A percentile compares a stretch with the other conserved stretches of the same genome.
phyloP scores from a whole-genome alignment of 2,329 filamentous ascomycete species.

The Cladophialophora yegresii region DNA sequence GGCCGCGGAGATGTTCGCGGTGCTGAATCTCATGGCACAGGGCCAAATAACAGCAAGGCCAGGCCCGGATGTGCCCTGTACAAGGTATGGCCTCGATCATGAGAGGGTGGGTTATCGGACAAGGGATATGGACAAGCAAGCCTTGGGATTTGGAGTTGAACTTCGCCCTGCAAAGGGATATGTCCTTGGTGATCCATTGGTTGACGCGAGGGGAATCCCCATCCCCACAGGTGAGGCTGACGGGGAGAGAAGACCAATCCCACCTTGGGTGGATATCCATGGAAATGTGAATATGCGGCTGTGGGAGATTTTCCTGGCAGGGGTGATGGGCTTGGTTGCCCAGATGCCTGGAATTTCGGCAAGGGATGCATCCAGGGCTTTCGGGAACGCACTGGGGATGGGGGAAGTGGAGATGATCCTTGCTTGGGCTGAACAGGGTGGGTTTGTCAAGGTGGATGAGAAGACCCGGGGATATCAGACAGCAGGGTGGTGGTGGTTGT shows the following conservation, averaged over 20 bases:
- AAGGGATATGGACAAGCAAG: constrained; percentile 48
- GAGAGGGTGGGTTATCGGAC: constrained; percentile 52
- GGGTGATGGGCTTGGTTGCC: constrained; percentile 47
- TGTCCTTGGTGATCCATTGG: constrained; percentile 45
- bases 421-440: constrained; percentile 24
- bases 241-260: constrained; percentile 40
- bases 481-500: constrained; percentile 49
- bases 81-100: constrained; percentile 48
- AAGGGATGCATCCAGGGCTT: constrained; percentile 39
- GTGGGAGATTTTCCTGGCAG: constrained; percentile 49
- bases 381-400: constrained; percentile 21
- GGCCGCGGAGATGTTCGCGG: constrained; percentile 32
- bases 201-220: constrained; percentile 32
- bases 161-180: constrained; percentile 44
- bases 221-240: constrained; percentile 39
- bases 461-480: constrained; percentile 40
- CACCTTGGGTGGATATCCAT: constrained; percentile 55
- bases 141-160: constrained; percentile 48
- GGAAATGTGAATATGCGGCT: constrained; percentile 41
- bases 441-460: constrained; percentile 25
- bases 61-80: constrained; percentile 44
- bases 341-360: constrained; percentile 46
- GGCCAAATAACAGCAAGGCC: constrained; percentile 44
- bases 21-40: constrained; percentile 39
- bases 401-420: constrained; percentile 25